Evolutionary conservation across 768 basidiomycete genomes (phyloP), one percentile per base, ranked within the genome.

Genomic region (Podaxis carcinomalis): DNA sequence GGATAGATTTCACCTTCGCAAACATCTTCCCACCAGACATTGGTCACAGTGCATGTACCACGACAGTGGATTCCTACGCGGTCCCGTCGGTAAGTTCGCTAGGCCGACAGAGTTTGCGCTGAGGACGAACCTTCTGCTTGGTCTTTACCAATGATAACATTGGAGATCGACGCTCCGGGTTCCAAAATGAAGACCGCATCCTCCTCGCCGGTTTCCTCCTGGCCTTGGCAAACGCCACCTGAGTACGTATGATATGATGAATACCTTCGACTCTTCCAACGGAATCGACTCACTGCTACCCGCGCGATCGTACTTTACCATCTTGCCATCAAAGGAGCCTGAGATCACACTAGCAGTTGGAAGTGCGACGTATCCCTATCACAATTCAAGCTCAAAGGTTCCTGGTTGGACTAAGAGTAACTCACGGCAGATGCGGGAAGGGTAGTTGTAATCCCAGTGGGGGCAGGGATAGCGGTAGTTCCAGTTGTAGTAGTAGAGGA

Each of bases 1-100:
- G 10, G 32, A 32, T 28, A 19, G 51, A 53, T 25, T 56, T 32
- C 53, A 71, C 69, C 70, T 62, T 71, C 70, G 42, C 70, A 71
- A 56, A 71, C 70, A 59, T 71, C 70, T 54, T 71, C 70, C 69
- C 68, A 70, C 69, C 70, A 71, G 49, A 71, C 70, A 36, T 71
- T 71, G 14, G 69, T 71, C 9, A 71, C 68, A 21, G 68, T 70
- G 27, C 70, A 71, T 9, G 70, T 62, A 11, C 70, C 70, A 56
- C 68, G 68, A 42, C 70, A 71, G 57, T 71, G 70, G 28, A 71
- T 71, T 50, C 69, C 69, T 68, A 27, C n/a, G 11, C 2, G 42
- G 21, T 36, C 5, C 37, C 40, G 23, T 35, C 16, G 4, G 25
- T 32, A 16, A 14, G 25, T 2, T n/a, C 19, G 40, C 5, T n/a